phyloP scores from a whole-genome alignment of 495 filamentous ascomycete species.

The Penicillium bialowiezense region DNA sequence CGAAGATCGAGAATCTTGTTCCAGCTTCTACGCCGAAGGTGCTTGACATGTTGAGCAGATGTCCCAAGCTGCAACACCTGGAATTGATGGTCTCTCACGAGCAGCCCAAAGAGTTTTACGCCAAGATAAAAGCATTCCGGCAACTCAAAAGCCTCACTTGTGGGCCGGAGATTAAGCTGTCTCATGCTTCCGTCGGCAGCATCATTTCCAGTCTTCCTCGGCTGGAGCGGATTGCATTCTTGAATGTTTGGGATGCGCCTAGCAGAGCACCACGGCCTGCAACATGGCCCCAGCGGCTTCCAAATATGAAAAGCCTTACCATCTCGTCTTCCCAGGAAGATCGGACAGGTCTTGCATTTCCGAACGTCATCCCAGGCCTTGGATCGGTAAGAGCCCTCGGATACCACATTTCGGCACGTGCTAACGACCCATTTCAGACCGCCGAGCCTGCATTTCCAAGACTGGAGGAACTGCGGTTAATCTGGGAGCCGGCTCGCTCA shows the following conservation, averaged over 20 bases:
- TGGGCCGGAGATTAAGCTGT: conserved; percentile 30
- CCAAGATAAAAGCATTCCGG: conserved; percentile 30
- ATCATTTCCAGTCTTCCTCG: conserved; percentile 37
- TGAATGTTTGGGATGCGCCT: conserved; percentile 16
- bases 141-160: conserved; percentile 42
- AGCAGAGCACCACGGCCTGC: not conserved
- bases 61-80: conserved; percentile 36
- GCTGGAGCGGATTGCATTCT: conserved; percentile 42
- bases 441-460: conserved; percentile 27
- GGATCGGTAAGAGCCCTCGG: not conserved
- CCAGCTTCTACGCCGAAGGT: conserved; percentile 21
- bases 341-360: not conserved
- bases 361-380: conserved; percentile 17
- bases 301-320: conserved; percentile 35
- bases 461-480: conserved; percentile 35
- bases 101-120: conserved; percentile 21
- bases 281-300: conserved; percentile 28
- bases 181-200: conserved; percentile 30
- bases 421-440: not conserved
- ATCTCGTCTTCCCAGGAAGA: conserved; percentile 18
- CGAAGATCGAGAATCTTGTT: conserved; percentile 34
- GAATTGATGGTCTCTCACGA: conserved; percentile 24
- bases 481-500: conserved; percentile 24
- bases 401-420: not conserved
- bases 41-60: conserved; percentile 36